Conservation (phyloP, 805 yeast genomes). For the Ogataea zsoltii region DNA sequence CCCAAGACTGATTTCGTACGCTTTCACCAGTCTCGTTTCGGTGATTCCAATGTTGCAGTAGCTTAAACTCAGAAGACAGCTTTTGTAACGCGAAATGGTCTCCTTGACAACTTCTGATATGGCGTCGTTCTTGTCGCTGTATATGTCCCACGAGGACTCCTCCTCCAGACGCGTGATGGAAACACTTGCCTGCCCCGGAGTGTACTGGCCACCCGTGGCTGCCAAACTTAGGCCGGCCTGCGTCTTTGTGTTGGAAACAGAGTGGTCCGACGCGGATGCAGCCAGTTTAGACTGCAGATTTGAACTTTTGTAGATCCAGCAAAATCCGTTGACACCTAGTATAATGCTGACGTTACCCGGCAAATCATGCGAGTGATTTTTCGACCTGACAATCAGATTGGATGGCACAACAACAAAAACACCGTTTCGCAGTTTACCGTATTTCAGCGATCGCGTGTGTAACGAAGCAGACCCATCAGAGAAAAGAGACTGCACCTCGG, state of each 20-base stretch:
- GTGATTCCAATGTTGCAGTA: slow-evolving; percentile 84
- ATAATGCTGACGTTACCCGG: slow-evolving; percentile 93
- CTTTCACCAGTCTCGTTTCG: slow-evolving; percentile 73
- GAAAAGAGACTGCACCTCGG: slow-evolving; percentile 90
- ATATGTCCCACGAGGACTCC: slow-evolving; percentile 87
- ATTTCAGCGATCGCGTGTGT: slow-evolving; percentile 92
- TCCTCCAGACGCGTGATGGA: slow-evolving; percentile 87
- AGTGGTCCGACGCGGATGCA: slow-evolving; percentile 13
- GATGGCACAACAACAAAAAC: slow-evolving; percentile 78
- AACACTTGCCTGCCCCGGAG: slow-evolving; percentile 59
- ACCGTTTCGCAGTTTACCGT: slow-evolving; percentile 95
- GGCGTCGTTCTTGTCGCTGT: slow-evolving; percentile 83
- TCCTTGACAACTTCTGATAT: slow-evolving; percentile 62
- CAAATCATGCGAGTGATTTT: slow-evolving; percentile 82
- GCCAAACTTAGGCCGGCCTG: slow-evolving; percentile 42
- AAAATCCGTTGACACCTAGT: slow-evolving; percentile 91
- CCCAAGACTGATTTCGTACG: slow-evolving; percentile 87
- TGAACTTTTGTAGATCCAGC: slow-evolving; percentile 83
- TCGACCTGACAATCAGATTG: slow-evolving; percentile 77
- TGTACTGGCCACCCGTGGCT: slow-evolving; percentile 37
- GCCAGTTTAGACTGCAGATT: slow-evolving; percentile 20
- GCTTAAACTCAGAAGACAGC: slow-evolving; percentile 81
- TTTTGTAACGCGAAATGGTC: slow-evolving; percentile 81
- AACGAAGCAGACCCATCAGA: slow-evolving; percentile 90
- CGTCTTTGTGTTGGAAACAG: slow-evolving; percentile 28